Base-by-base conservation (phyloP, 306 rosid species). In the Fragaria nilgerrensis region DNA sequence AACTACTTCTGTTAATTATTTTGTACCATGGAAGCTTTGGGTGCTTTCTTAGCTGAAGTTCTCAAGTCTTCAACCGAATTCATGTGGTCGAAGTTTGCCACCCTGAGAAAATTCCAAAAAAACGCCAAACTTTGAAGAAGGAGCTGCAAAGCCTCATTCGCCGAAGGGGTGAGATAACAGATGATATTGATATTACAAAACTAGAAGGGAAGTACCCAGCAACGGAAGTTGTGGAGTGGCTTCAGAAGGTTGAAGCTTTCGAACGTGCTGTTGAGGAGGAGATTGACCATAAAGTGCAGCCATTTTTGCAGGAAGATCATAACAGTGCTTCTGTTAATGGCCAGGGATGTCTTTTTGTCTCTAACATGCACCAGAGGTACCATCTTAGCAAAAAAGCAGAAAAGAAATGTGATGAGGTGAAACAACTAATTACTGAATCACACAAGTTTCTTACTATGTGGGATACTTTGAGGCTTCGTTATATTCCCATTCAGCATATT, bases 401-500 rank as follows among this genome's bases (percentile, higher is more conserved):
- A 39, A 77, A 77, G 68, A 37, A 15, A 43, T 7, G 56, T 23
- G 41, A 17, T 22, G 32, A 39, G 29, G 55, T 77, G 56, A 77
- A 53, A 52, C 63, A 37, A 37, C 32, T 77, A 3, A 67, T 68
- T 15, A 20, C 22, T 44, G 77, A 74, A 1, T 39, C 56, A 9
- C 68, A 63, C 43, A 39, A 29, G 17, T 55, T 67, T 17, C 62
- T 43, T 25, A 29, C 50, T 3, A 7, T 53, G 25, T 32, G 10
- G 23, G 23, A 67, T 25, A 12, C 16, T 4, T 36, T 72, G 32
- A 77, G 56, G 41, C 36, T 12, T 52, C 63, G 44, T 52, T n/a
- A 36, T 55, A 67, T 22, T 67, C 68, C 25, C 3, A 64, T 67
- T 50, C 76, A 80, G 72, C 68, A 56, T 41, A 44, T 80, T 29